phyloP scores from a whole-genome alignment of 2,329 filamentous ascomycete genomes.

The Fusarium nisikadoi region DNA sequence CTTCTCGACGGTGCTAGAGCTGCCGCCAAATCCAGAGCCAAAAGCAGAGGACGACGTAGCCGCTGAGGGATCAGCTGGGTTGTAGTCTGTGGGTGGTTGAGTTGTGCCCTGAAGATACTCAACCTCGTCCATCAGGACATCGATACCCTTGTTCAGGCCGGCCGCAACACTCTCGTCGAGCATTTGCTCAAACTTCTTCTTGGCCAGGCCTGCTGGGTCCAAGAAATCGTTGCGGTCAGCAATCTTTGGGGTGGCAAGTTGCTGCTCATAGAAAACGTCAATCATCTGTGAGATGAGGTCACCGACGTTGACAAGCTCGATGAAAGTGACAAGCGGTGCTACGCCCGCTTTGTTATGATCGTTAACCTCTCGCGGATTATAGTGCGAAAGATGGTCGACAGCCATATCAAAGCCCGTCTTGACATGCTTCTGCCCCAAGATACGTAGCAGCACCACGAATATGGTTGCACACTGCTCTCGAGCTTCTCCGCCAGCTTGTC shows the following conservation, averaged over 20 bases:
- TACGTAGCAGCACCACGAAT: slow-evolving; percentile 84
- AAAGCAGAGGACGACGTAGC: slow-evolving; percentile 32
- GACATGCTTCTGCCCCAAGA: slow-evolving; percentile 87
- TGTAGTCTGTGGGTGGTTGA: slow-evolving; percentile 89
- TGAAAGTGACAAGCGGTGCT: slow-evolving; percentile 91
- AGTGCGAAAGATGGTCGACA: slow-evolving; percentile 87
- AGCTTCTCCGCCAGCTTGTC: slow-evolving; percentile 83
- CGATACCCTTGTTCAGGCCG: slow-evolving; percentile 96
- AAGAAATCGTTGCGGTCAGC: slow-evolving; percentile 95
- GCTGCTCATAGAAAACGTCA: slow-evolving; percentile 97
- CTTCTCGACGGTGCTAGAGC: slow-evolving; percentile 35
- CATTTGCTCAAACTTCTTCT: slow-evolving; percentile 99
- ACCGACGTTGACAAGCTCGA: slow-evolving; percentile 97
- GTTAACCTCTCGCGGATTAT: slow-evolving; percentile 86
- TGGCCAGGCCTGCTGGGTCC: slow-evolving; percentile 89
- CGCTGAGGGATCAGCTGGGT: slow-evolving; percentile 64
- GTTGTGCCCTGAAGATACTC: slow-evolving; percentile 93
- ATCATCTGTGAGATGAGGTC: slow-evolving; percentile 99
- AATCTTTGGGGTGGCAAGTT: slow-evolving; percentile 83
- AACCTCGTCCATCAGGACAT: slow-evolving; percentile 97
- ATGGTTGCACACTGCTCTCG: slow-evolving; percentile 90
- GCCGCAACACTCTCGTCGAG: slow-evolving; percentile 96
- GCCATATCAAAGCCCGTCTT: slow-evolving; percentile 94
- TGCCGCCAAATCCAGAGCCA: slow-evolving; percentile 21
- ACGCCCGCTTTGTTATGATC: slow-evolving; percentile 79